Conservation (phyloP, 768 basidiomycete genomes). For the Astraeus odoratus region DNA sequence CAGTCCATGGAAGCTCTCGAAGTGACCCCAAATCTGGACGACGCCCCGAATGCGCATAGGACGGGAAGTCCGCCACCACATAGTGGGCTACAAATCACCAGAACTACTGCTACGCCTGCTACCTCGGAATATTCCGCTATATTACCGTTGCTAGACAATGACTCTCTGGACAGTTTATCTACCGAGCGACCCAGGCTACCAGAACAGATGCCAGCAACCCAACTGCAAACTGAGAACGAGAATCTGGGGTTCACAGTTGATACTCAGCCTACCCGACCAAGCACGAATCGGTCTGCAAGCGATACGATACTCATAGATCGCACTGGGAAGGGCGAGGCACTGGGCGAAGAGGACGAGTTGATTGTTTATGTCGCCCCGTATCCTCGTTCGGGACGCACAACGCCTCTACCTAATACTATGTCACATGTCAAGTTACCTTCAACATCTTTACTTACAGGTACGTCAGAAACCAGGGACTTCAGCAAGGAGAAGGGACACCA, state of each 20-base stretch:
- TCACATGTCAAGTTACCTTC: constrained; percentile 13
- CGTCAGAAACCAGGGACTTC: constrained; percentile 1
- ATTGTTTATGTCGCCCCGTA: constrained; percentile 78
- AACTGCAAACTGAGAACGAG: neutral
- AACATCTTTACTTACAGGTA: constrained; percentile 23
- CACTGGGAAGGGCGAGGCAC: constrained; percentile 9
- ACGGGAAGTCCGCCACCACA: neutral
- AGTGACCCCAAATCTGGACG: neutral
- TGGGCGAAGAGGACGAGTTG: constrained; percentile 50
- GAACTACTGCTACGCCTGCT: no score
- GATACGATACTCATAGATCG: constrained; percentile 21
- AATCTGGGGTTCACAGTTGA: constrained; percentile 33
- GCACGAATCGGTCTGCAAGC: constrained; percentile 4
- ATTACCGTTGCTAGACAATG: no score
- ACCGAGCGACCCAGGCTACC: no score
- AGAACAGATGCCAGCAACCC: neutral
- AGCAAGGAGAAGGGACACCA: constrained; percentile 9
- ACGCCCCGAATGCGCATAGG: neutral
- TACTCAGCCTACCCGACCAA: constrained; percentile 24
- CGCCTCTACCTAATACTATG: constrained; percentile 9
- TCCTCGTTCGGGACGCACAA: constrained; percentile 35
- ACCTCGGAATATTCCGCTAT: no score
- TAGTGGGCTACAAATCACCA: no score
- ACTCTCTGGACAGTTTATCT: neutral
- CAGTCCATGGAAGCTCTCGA: constrained; percentile 9